Percentiles rank a stretch among this genome's conserved stretches.
These are phyloP conservation scores for Lepidium africanum DNA, from an alignment of 345 rosid genomes.

Conservation along the genomic window DNA sequence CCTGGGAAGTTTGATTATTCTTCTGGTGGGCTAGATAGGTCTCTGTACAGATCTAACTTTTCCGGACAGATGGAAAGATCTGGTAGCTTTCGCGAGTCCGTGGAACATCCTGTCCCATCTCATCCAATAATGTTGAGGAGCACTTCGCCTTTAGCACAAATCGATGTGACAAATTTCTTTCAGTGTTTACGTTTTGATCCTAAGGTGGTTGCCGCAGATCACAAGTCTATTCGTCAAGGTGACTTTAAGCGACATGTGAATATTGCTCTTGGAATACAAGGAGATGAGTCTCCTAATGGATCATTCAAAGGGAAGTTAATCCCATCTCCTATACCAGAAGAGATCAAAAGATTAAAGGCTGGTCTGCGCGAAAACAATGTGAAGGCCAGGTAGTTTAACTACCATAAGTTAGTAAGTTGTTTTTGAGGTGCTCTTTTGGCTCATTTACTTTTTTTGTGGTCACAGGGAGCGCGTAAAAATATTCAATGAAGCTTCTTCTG, in stretches of 20 bases:
- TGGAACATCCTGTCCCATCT: conserved; percentile 58
- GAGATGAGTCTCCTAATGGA: conserved; percentile 60
- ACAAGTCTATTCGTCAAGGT: conserved; percentile 65
- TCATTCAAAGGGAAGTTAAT: conserved; percentile 50
- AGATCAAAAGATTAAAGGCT: conserved; percentile 58
- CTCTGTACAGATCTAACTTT: conserved; percentile 70
- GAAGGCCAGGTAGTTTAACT: conserved; percentile 72
- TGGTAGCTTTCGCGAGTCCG: conserved; percentile 70
- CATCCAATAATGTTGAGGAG: conserved; percentile 58
- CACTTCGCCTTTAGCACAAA: conserved; percentile 47
- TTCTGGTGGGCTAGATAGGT: conserved; percentile 75
- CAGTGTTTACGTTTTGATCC: conserved; percentile 70
- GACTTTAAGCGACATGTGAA: conserved; percentile 58
- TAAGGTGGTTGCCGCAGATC: conserved; percentile 61
- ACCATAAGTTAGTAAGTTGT: conserved; percentile 6
- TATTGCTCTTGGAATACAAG: conserved; percentile 65
- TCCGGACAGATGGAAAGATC: conserved; percentile 72
- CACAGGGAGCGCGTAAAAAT: conserved; percentile 71
- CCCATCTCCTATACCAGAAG: conserved; percentile 52
- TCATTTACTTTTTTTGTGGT: conserved; percentile 28
- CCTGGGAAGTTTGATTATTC: conserved; percentile 80
- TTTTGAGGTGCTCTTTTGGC: conserved; percentile 13
- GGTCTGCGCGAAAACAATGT: conserved; percentile 53
- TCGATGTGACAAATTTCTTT: conserved; percentile 63
- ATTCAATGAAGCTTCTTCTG: conserved; percentile 75